Conservation (phyloP, 2,329 filamentous ascomycete species). For the Penicillium rolfsii region DNA sequence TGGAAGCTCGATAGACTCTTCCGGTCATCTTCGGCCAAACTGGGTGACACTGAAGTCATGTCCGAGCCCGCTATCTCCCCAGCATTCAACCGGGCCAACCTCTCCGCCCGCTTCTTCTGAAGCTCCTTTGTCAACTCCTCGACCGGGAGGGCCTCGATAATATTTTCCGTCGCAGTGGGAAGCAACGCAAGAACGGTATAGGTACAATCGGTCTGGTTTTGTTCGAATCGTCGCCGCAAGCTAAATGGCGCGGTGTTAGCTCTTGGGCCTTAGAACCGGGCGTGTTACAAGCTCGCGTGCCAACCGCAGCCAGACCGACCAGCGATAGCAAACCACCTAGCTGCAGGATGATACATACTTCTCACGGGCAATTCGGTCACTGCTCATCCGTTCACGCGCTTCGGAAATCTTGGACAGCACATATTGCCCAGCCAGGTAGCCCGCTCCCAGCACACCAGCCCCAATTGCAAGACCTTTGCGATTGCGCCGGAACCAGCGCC, state of each 20-base stretch:
- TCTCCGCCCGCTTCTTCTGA: constrained; percentile 85
- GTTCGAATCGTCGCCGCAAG: constrained; percentile 91
- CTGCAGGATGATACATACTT: constrained; percentile 65
- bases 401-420: constrained; percentile 87
- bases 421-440: constrained; percentile 93
- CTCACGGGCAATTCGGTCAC: constrained; percentile 92
- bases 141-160: constrained; percentile 84
- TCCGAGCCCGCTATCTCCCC: constrained; percentile 63
- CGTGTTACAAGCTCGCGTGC: constrained; percentile 21
- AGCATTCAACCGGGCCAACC: constrained; percentile 61
- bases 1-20: constrained; percentile 74
- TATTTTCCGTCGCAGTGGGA: constrained; percentile 86
- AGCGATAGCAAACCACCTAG: background rate
- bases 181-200: constrained; percentile 96
- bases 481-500: constrained; percentile 91
- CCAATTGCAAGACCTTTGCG: constrained; percentile 87
- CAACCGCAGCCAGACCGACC: background rate
- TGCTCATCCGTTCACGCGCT: constrained; percentile 93
- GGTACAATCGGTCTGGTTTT: constrained; percentile 98
- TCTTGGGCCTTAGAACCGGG: constrained; percentile 8
- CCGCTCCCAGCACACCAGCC: constrained; percentile 81
- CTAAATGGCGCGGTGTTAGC: constrained; percentile 52
- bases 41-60: constrained; percentile 62
- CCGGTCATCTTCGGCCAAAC: constrained; percentile 79
- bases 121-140: constrained; percentile 92